Evolutionary conservation across 2,329 filamentous ascomycete genomes (phyloP).

Genomic region (Fusarium oxysporum): DNA sequence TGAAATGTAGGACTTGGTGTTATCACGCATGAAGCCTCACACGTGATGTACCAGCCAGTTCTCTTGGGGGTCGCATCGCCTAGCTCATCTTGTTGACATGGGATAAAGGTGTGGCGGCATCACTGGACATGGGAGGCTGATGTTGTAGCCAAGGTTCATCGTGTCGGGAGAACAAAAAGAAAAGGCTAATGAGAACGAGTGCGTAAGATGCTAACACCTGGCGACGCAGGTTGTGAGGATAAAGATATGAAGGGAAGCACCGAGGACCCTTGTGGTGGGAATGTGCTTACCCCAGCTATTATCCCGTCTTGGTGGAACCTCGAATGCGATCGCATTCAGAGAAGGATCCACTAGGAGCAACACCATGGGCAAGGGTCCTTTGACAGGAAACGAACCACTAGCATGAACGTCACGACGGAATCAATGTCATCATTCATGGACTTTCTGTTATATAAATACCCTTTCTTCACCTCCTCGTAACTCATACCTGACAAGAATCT

Average conservation of each 20-base stretch:
- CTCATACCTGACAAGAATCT: no score
- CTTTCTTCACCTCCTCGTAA: neutral
- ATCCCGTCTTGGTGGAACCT: neutral
- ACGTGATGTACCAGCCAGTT: neutral
- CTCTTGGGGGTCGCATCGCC: neutral
- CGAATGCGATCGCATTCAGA: slow-evolving; percentile 2
- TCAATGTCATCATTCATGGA: neutral
- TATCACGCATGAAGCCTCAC: neutral
- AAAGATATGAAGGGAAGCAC: neutral
- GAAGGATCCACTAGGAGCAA: neutral
- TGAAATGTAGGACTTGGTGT: neutral
- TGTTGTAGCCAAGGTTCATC: neutral
- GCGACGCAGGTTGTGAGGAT: neutral
- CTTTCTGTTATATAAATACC: neutral
- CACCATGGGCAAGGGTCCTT: neutral
- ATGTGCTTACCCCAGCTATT: neutral
- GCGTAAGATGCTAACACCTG: no score
- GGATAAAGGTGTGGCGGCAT: neutral
- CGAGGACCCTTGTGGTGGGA: neutral
- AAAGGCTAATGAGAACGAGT: neutral
- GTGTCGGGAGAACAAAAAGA: no score
- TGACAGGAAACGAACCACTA: neutral
- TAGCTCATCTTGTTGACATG: neutral
- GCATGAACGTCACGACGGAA: neutral
- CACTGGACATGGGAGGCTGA: neutral